Base-by-base conservation (phyloP, 768 basidiomycete genomes). In the Gymnopilus junonius region DNA sequence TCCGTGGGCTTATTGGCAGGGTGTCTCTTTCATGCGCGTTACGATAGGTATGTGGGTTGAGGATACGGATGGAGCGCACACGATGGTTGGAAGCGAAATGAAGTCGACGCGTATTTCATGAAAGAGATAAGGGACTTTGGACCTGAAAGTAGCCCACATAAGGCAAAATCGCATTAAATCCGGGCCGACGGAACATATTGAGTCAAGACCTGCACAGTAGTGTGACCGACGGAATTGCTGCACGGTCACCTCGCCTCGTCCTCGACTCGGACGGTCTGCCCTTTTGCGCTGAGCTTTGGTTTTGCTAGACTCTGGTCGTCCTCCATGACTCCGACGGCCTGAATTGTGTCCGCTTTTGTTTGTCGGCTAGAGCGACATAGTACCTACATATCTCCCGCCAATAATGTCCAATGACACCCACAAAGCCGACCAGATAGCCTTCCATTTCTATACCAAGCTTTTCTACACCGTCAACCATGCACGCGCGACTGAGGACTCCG, bases 381-480 rank as follows among this genome's bases (percentile, higher is more conserved):
- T n/a, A n/a, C n/a, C 42, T 25, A 55, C 35, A 39, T 20, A 42
- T 34, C 40, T 8, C 27, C 40, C 42, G 20, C 37, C 55, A 29
- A 65, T 70, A 74, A 77, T 79, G 78, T 79, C 79, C 66, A 75
- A 77, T 73, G 80, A 80, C 64, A 73, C 70, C 55, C 79, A 80
- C 65, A 93, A 87, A 81, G 90, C 92, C 67, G 92, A 94, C 83
- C 91, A 93, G 82, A 94, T 94, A 70, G 90, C 90, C 53, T 88
- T 88, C 75, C 87, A 88, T 74, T 87, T 92, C 76, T 93, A 92
- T 78, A 86, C 88, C 55, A 94, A 94, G 80, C 87, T 94, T 57
- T 86, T 86, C 73, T 87, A 90, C 70, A 84, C 92, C 68, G 82
- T 94, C 66, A 83, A 87, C 74, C 80, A 91, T 72, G 90, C 92